Evolutionary conservation across 2,329 filamentous ascomycete genomes (phyloP), one percentile per base, ranked within the genome.

Genomic region (Eutypella sp.): DNA sequence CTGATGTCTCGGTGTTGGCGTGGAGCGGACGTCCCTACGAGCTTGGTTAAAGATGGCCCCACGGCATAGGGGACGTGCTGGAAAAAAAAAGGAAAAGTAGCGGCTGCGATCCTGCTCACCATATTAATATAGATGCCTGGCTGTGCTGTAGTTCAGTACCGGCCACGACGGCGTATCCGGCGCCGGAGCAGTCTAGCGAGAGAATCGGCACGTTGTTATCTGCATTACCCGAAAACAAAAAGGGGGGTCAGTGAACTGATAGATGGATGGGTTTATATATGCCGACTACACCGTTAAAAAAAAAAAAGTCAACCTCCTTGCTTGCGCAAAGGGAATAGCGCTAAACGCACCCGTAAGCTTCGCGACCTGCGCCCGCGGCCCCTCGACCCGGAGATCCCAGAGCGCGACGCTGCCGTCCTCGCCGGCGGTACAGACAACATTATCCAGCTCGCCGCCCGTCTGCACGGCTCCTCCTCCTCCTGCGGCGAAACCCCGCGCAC

Each of bases 71-170:
- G n/a, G n/a, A n/a, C n/a, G n/a, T n/a, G n/a, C n/a, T n/a, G n/a
- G n/a, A n/a, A n/a, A n/a, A n/a, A n/a, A n/a, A n/a, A n/a, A n/a
- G n/a, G n/a, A n/a, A n/a, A n/a, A n/a, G n/a, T n/a, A n/a, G n/a
- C n/a, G n/a, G n/a, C n/a, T n/a, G n/a, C n/a, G n/a, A n/a, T 41
- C 20, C n/a, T 4, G 51, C 67, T 48, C 63, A 82, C 82, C 82
- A 86, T 51, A 85, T 67, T 34, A 78, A 59, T 40, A 86, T 78
- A 5, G 77, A 78, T 15, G 81, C 78, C 47, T 78, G 73, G 62
- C 81, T 74, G 54, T 84, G 78, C 34, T 79, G 77, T 31, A 87
- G 71, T 58, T 92, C 88, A 1, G 87, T 89, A 25, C 88, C 88
- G 7, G 82, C 81, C 19, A 83, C 86, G 16, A 92, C 68, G 3